Evolutionary conservation across 2,329 filamentous ascomycete genomes (phyloP).

Genomic region (Aureobasidium pullulans): DNA sequence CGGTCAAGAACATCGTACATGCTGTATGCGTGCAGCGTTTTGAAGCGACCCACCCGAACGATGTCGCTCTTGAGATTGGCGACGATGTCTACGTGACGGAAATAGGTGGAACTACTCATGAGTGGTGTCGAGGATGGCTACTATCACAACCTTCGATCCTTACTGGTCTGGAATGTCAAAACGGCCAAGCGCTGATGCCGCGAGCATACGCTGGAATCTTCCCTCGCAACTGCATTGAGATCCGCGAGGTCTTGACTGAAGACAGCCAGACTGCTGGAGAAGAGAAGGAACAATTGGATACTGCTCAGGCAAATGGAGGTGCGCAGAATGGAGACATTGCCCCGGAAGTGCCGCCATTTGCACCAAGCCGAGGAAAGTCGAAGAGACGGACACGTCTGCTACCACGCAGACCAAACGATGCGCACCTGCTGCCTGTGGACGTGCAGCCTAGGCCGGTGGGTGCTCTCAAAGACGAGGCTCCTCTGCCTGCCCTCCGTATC

Average conservation of each 20-base stretch:
- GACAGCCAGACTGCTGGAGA: constrained; percentile 23
- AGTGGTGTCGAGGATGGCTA: constrained; percentile 93
- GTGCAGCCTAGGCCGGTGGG: constrained; percentile 52
- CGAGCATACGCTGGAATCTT: constrained; percentile 99
- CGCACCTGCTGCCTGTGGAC: constrained; percentile 10
- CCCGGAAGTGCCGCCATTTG: neutral
- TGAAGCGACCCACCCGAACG: constrained; percentile 73
- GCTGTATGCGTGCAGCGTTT: constrained; percentile 95
- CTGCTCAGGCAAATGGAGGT: neutral
- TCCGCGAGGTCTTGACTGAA: constrained; percentile 84
- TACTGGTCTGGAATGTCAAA: constrained; percentile 80
- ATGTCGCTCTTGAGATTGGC: constrained; percentile 92
- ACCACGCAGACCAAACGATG: neutral
- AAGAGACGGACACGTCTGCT: constrained; percentile 1
- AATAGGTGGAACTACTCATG: constrained; percentile 73
- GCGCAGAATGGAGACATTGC: neutral
- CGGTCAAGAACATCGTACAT: constrained; percentile 93
- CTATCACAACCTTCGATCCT: constrained; percentile 89
- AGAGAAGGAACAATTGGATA: constrained; percentile 11
- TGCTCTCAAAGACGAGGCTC: constrained; percentile 73
- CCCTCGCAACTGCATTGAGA: constrained; percentile 86
- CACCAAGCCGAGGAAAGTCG: neutral
- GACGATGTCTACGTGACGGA: constrained; percentile 99
- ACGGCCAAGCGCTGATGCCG: constrained; percentile 88
- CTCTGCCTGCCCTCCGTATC: constrained; percentile 94